phyloP scores from a whole-genome alignment of 2,329 filamentous ascomycete species.

The Penicillium olsonii region DNA sequence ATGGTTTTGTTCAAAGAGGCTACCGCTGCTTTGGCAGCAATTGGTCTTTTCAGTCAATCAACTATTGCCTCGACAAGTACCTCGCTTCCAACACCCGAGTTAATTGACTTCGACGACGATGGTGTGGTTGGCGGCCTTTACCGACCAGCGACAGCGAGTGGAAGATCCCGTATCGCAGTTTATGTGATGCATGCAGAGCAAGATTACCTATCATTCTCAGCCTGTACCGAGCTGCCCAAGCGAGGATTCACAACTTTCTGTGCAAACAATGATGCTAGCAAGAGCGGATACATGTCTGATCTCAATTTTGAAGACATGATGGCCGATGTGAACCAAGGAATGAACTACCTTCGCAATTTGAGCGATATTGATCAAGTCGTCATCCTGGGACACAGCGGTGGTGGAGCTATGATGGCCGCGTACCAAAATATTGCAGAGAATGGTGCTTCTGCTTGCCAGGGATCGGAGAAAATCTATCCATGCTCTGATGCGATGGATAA shows the following conservation, averaged over 20 bases:
- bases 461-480: conserved; percentile 19
- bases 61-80: background rate
- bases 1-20: too few species aligned
- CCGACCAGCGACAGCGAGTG: background rate
- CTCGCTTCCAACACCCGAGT: background rate
- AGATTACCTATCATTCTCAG: conserved; percentile 18
- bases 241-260: conserved; percentile 20
- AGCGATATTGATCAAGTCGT: conserved; percentile 48
- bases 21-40: too few species aligned
- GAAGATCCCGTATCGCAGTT: conserved; percentile 11
- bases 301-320: conserved; percentile 20
- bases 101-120: background rate
- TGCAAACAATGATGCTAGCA: conserved; percentile 17
- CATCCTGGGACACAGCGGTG: conserved; percentile 52
- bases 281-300: conserved; percentile 15
- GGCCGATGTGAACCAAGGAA: conserved; percentile 8
- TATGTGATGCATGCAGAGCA: conserved; percentile 18
- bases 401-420: conserved; percentile 19
- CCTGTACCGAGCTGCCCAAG: conserved; percentile 14
- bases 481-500: conserved; percentile 12
- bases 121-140: background rate
- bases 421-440: conserved; percentile 25
- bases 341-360: conserved; percentile 16
- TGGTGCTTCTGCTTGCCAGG: conserved; percentile 16
- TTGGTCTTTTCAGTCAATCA: too few species aligned